phyloP scores from a whole-genome alignment of 352 stramenopile genomes.

The Peronospora belbahrii region DNA sequence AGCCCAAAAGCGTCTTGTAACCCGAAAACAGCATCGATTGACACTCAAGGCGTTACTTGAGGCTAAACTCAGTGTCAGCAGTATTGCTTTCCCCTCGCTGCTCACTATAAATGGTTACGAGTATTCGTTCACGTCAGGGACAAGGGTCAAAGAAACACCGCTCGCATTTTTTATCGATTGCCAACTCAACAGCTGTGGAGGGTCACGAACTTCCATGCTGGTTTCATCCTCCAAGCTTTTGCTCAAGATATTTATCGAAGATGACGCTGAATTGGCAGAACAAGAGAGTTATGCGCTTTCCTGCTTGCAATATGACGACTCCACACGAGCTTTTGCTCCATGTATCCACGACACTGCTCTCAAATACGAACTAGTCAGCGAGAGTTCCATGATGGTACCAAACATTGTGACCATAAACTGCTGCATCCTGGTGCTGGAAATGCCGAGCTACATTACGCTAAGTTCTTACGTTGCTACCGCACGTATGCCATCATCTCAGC shows the following conservation, averaged over 20 bases:
- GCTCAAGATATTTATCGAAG: slow-evolving; percentile 56
- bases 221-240: slow-evolving; percentile 9
- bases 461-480: slow-evolving; percentile 11
- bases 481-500: slow-evolving; percentile 28
- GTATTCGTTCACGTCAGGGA: slow-evolving; percentile 20
- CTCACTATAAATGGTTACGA: slow-evolving; percentile 31
- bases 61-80: neutral
- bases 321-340: slow-evolving; percentile 24
- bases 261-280: slow-evolving; percentile 39
- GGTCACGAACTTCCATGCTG: neutral
- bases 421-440: slow-evolving; percentile 41
- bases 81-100: neutral
- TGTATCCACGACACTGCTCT: slow-evolving; percentile 34
- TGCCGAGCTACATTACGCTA: slow-evolving; percentile 32
- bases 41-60: slow-evolving; percentile 20
- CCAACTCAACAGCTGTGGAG: neutral
- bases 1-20: slow-evolving; percentile 7
- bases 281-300: slow-evolving; percentile 49
- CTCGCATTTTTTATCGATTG: slow-evolving; percentile 39
- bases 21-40: slow-evolving; percentile 12
- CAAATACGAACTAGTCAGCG: slow-evolving; percentile 17
- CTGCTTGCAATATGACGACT: slow-evolving; percentile 27
- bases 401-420: slow-evolving; percentile 32
- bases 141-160: slow-evolving; percentile 33
- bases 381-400: neutral